Conservation (phyloP, 148 eudicot genomes). For the Camellia granthamiana region DNA sequence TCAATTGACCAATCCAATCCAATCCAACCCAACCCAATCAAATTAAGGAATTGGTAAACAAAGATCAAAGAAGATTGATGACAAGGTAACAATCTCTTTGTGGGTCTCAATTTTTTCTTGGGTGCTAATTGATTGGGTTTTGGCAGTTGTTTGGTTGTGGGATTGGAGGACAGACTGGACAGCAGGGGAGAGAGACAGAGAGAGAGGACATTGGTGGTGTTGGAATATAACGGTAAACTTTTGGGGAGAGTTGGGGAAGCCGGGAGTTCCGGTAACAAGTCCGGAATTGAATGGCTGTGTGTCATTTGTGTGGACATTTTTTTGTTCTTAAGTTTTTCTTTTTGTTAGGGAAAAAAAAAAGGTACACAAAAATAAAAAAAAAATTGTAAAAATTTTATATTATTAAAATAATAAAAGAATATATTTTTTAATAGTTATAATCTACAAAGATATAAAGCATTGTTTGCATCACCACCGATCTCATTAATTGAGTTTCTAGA, state of each 20-base stretch:
- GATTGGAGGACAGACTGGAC: neutral
- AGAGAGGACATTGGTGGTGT: neutral
- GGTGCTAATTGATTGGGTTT: neutral
- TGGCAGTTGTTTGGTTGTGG: neutral
- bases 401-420: too few species aligned
- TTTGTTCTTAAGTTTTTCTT: neutral
- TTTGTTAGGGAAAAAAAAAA: too few species aligned
- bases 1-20: neutral
- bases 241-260: neutral
- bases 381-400: too few species aligned
- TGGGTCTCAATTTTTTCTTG: neutral
- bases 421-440: too few species aligned
- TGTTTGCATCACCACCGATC: too few species aligned
- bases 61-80: too few species aligned
- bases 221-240: neutral
- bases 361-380: too few species aligned
- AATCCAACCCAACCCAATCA: too few species aligned
- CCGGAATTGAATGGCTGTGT: neutral
- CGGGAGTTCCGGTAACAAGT: constrained; percentile 5
- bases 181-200: neutral
- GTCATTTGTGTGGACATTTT: neutral
- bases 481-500: too few species aligned
- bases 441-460: too few species aligned
- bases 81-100: too few species aligned
- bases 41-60: too few species aligned